Percentiles rank a stretch among this genome's conserved stretches.
These are phyloP conservation scores for Neospora caninum DNA, from an alignment of 169 alveolate species.

Conservation along the genomic window DNA sequence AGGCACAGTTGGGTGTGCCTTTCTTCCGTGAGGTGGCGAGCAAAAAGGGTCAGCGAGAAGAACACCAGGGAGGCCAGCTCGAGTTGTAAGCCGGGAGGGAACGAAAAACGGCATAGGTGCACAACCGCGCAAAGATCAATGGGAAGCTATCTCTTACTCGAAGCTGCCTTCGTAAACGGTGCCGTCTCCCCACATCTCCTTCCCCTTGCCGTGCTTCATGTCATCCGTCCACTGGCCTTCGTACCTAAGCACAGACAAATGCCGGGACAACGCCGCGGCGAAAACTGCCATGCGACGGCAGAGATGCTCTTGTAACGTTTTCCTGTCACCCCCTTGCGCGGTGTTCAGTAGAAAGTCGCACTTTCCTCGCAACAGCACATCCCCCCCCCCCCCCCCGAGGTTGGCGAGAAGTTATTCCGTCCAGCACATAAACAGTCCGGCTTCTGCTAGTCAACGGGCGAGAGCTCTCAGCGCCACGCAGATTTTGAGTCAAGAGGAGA, in stretches of 20 bases:
- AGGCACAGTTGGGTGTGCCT: too few species aligned
- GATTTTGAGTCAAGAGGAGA: too few species aligned
- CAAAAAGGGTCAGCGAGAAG: too few species aligned
- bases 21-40: too few species aligned
- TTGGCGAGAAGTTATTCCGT: neutral
- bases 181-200: slow-evolving; percentile 82
- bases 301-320: neutral
- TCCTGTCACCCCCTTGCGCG: neutral
- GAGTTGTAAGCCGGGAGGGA: too few species aligned
- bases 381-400: neutral
- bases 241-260: slow-evolving; percentile 48
- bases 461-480: too few species aligned
- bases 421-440: neutral
- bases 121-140: too few species aligned
- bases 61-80: too few species aligned
- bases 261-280: neutral
- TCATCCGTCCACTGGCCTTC: slow-evolving; percentile 86
- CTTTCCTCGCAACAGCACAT: neutral
- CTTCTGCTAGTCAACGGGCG: too few species aligned
- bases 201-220: slow-evolving; percentile 87
- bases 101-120: too few species aligned
- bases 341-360: neutral
- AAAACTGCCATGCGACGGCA: neutral
- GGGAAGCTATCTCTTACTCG: slow-evolving; percentile 36
- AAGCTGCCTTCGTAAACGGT: slow-evolving; percentile 78